Evolutionary conservation across 768 basidiomycete genomes (phyloP).

Genomic region (Tulasnella sp.): DNA sequence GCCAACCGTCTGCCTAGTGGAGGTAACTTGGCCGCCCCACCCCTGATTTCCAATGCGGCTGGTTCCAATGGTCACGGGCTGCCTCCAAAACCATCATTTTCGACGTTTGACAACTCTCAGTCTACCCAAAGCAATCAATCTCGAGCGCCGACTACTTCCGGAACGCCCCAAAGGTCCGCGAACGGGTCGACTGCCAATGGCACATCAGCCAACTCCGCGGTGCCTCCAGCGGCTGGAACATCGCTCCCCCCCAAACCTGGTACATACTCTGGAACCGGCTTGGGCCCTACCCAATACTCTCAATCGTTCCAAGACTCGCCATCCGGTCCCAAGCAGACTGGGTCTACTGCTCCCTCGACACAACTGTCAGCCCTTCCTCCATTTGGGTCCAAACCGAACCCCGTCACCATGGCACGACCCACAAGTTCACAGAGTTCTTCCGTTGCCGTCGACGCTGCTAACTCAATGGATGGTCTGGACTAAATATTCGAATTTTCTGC

Average conservation of each 20-base stretch:
- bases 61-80: not conserved
- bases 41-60: not conserved
- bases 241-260: not conserved
- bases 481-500: not conserved
- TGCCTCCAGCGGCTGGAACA: not conserved
- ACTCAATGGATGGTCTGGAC: not conserved
- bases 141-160: not conserved
- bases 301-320: not conserved
- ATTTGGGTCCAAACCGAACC: slow-evolving; percentile 16
- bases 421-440: slow-evolving; percentile 7
- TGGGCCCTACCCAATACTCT: not conserved
- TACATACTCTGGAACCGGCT: not conserved
- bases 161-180: not conserved
- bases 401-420: not conserved
- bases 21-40: not conserved
- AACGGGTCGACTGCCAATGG: not conserved
- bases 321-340: not conserved
- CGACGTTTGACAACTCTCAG: not conserved
- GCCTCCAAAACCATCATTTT: not conserved
- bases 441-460: not conserved
- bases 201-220: not conserved
- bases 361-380: not conserved
- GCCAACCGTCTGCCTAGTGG: not conserved
- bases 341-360: not conserved
- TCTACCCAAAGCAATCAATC: not conserved